These are phyloP conservation scores for Penicillium paradoxum DNA, from an alignment of 495 filamentous ascomycete genomes.

Conservation along the genomic window DNA sequence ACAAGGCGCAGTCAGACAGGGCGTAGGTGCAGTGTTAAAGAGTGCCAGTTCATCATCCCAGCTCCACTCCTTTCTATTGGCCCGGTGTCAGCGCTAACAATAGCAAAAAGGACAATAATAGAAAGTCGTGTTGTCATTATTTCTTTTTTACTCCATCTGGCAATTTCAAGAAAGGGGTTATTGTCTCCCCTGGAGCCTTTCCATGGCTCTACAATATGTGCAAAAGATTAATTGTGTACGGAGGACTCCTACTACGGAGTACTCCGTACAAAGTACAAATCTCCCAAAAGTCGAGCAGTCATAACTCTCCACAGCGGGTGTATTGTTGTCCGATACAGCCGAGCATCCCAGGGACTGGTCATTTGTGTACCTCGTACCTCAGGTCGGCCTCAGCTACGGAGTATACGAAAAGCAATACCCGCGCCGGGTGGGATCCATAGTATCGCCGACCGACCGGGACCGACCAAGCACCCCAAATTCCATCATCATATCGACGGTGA, in stretches of 20 bases:
- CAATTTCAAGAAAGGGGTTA: neutral
- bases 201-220: neutral
- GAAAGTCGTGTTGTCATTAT: constrained; percentile 10
- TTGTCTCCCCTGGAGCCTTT: neutral
- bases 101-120: neutral
- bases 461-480: constrained; percentile 27
- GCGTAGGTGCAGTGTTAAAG: too few species aligned
- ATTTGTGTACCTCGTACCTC: neutral
- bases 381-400: too few species aligned
- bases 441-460: constrained; percentile 17
- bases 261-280: too few species aligned
- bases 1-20: too few species aligned
- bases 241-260: too few species aligned
- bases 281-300: neutral
- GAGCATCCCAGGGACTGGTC: neutral
- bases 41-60: too few species aligned
- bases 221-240: neutral
- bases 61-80: neutral
- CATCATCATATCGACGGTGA: constrained; percentile 24
- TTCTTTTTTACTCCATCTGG: constrained; percentile 3
- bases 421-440: constrained; percentile 19
- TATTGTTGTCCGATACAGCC: neutral
- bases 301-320: neutral
- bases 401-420: constrained; percentile 24
- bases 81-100: constrained; percentile 8